Base-by-base conservation (phyloP, 768 basidiomycete species). In the Amanita pseudoporphyria region DNA sequence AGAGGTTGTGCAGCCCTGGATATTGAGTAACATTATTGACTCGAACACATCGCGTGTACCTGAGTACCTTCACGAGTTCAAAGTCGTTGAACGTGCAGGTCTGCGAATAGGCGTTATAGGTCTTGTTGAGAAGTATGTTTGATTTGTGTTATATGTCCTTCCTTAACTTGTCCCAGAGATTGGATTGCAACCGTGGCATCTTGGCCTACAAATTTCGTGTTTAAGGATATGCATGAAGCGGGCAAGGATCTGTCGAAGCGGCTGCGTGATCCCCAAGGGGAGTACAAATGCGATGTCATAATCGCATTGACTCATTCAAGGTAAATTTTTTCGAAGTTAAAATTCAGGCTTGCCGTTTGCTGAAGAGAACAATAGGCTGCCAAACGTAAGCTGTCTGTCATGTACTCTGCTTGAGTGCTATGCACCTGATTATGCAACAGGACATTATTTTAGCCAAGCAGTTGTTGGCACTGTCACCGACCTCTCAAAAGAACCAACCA, bases 151-250 rank as follows among this genome's bases (percentile, higher is more conserved):
- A 14, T 18, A 18, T 47, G 6, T 16, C 28, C 6, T 7, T 31
- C n/a, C 41, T 39, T 26, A 40, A 21, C 16, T 19, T 44, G 21
- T 37, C 26, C 14, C 45, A 93, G 90, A 61, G 87, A 87, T 58
- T 95, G 92, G 92, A 91, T 95, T 45, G 73, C 72, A 21, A 94
- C 92, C 1, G 79, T 96, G 7, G 69, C 89, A 0, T 81, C 89
- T 6, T 96, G 92, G 90, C 92, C 92, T 1, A 45, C 77, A 1
- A 78, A 78, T 48, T 96, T 94, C 64, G 64, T 77, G 53, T 87
- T 87, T 64, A 76, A 67, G 49, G 77, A 85, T 43, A 91, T 94
- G 89, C 68, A 69, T 22, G 71, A 86, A 49, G 78, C 79, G 0
- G 89, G 82, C 1, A 61, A 75, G n/a, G 76, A 81, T 26, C 73